Evolutionary conservation across 768 basidiomycete genomes (phyloP), one percentile per base, ranked within the genome.

Genomic region (Gloeophyllum trabeum): DNA sequence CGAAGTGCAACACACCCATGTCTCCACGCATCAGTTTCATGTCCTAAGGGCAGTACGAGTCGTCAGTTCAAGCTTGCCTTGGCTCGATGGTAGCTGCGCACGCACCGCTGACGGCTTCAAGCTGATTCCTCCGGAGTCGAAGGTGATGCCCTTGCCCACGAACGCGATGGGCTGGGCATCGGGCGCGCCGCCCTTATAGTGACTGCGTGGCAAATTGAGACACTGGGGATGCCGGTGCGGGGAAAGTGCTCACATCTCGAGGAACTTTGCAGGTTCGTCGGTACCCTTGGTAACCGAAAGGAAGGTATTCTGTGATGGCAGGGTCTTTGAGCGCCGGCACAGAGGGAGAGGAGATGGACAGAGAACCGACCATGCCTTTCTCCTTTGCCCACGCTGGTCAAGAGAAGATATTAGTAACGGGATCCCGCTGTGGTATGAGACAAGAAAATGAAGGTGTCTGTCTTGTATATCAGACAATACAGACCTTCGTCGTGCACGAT

Each of bases 81-180:
- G 43, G 39, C 28, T 14, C 3, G 24, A 14, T 1, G 16, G 39
- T 16, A 34, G 40, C 41, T 35, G 34, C 4, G 5, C 5, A 67
- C 75, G 51, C 46, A 79, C 85, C 24, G 70, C 69, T 24, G 69
- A 55, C n/a, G 84, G 76, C 61, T 92, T 92, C 59, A 93, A 62
- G 45, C 81, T 83, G 59, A 90, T 90, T 50, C 87, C 87, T 67
- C 88, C 88, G 2, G 79, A 77, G 59, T 93, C 88, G 48, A 92
- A 93, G 13, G 88, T 90, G 55, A 92, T 80, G 46, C 89, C 89
- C 57, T 92, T 91, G 24, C 89, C 89, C 25, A 92, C 85, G 46
- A 88, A 69, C 2, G 76, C 81, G 12, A 87, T 65, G 3, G 86
- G 87, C 41, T 66, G 66, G 39, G 70, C 61, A 47, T 69, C 64